Base-by-base conservation (phyloP, 768 basidiomycete species). In the Phylloporus arenicola region DNA sequence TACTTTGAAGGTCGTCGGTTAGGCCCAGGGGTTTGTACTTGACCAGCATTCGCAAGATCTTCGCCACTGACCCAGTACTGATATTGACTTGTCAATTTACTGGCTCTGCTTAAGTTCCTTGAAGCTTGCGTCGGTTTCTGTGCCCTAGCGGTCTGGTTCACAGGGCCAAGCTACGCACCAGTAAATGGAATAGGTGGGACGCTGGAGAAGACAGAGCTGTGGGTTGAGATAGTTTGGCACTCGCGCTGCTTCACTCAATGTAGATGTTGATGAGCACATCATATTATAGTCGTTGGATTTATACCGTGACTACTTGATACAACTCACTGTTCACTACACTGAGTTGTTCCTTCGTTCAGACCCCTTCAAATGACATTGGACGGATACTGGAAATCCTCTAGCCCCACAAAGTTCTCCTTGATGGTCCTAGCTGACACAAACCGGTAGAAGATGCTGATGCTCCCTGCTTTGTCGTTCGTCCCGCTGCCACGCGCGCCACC, bases 391-490 rank as follows among this genome's bases (percentile, higher is more conserved):
- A 86, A 88, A 37, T 86, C 81, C 57, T 88, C 83, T 59, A 93
- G 68, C 9, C 80, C 83, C 35, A 94, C 82, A 62, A 98, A 97
- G 66, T 87, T 93, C 75, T 99, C 96, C 77, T 99, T 99, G 77
- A 99, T 92, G 59, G 86, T 92, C 64, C 96, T 78, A 45, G 89
- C 83, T 49, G 84, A 84, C 53, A 95, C 82, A 69, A 93, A 92
- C 49, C 94, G 77, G 69, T 82, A 83, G 71, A 81, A 85, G 61
- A 86, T 80, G 43, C 69, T 74, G 54, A 90, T 81, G 55, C 88
- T 91, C 20, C 88, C 96, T 1, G 94, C 92, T 73, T 98, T 99
- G 70, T 98, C 96, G 74, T 98, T 98, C 55, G 95, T 99, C 25
- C 96, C 95, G 63, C 88, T 91, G 29, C 79, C 88, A 33, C 94